phyloP scores from a whole-genome alignment of 164 flowering plant genomes.

The Protea cynaroides region DNA sequence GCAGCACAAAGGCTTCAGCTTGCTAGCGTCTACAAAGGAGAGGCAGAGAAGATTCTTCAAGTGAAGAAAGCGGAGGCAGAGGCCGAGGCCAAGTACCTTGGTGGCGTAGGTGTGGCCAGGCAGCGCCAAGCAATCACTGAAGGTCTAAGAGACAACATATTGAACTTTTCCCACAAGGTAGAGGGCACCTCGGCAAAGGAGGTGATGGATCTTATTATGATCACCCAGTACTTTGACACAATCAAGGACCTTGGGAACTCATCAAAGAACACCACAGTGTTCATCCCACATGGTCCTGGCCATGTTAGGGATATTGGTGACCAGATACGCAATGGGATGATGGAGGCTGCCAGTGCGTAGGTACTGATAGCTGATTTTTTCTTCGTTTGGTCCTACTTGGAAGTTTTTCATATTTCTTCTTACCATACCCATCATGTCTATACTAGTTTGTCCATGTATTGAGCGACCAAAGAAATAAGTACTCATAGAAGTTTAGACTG shows the following conservation, averaged over 20 bases:
- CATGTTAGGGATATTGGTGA: conserved; percentile 85
- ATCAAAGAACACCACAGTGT: conserved; percentile 95
- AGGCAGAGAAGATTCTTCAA: conserved; percentile 86
- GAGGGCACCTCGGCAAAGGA: conserved; percentile 93
- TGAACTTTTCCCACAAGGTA: conserved; percentile 86
- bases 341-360: conserved; percentile 73
- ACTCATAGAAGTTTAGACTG: no score
- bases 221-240: conserved; percentile 97
- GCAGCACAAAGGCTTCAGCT: conserved; percentile 96
- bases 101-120: conserved; percentile 95
- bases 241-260: conserved; percentile 93
- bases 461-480: no score
- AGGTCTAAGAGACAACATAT: conserved; percentile 89
- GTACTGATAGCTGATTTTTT: conserved; percentile 20
- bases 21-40: conserved; percentile 95
- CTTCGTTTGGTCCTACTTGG: not conserved
- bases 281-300: conserved; percentile 97
- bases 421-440: not conserved
- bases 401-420: no score
- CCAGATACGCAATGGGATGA: conserved; percentile 87
- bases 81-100: conserved; percentile 94
- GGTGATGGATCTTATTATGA: conserved; percentile 97
- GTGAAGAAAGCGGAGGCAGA: conserved; percentile 96
- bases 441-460: no score
- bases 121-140: conserved; percentile 98